These are phyloP conservation scores for Scheffersomyces titani DNA, from an alignment of 1,139 yeast genomes.

Conservation along the genomic window DNA sequence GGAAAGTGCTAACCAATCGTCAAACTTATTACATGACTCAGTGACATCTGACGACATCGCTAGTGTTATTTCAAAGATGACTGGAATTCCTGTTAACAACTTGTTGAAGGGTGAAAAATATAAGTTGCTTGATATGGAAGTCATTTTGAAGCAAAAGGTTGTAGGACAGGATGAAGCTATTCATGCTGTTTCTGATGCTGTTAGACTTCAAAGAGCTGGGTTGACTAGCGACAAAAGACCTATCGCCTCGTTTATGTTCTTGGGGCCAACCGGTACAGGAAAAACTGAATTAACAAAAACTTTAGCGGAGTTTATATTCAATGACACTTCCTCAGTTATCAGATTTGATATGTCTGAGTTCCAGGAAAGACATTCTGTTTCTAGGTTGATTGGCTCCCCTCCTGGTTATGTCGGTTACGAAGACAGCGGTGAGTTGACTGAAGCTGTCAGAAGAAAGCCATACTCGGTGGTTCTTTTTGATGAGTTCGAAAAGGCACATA, in stretches of 20 bases:
- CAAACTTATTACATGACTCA: slow-evolving; percentile 74
- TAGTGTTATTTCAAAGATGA: slow-evolving; percentile 86
- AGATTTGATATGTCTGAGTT: slow-evolving; percentile 98
- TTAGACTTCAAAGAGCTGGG: slow-evolving; percentile 94
- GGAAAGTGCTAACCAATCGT: slow-evolving; percentile 38
- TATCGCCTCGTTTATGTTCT: slow-evolving; percentile 91
- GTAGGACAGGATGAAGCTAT: slow-evolving; percentile 97
- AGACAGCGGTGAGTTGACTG: slow-evolving; percentile 93
- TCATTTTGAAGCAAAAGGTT: slow-evolving; percentile 70
- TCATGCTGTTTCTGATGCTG: slow-evolving; percentile 87
- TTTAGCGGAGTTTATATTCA: slow-evolving; percentile 86
- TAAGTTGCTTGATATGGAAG: slow-evolving; percentile 84
- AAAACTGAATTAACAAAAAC: slow-evolving; percentile 93
- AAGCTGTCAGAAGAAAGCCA: slow-evolving; percentile 93
- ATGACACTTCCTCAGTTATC: slow-evolving; percentile 80
- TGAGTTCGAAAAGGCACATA: slow-evolving; percentile 96
- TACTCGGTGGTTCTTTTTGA: slow-evolving; percentile 91
- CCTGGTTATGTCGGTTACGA: slow-evolving; percentile 98
- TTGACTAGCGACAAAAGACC: slow-evolving; percentile 92
- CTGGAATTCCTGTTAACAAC: slow-evolving; percentile 93
- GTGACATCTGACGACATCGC: slow-evolving; percentile 96
- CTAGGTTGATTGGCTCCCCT: slow-evolving; percentile 93
- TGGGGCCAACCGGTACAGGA: slow-evolving; percentile 99
- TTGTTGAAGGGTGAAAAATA: slow-evolving; percentile 94
- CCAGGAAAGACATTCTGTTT: slow-evolving; percentile 89